Base-by-base conservation (phyloP, 2,329 filamentous ascomycete species). In the Paraconiothyrium brasiliense region DNA sequence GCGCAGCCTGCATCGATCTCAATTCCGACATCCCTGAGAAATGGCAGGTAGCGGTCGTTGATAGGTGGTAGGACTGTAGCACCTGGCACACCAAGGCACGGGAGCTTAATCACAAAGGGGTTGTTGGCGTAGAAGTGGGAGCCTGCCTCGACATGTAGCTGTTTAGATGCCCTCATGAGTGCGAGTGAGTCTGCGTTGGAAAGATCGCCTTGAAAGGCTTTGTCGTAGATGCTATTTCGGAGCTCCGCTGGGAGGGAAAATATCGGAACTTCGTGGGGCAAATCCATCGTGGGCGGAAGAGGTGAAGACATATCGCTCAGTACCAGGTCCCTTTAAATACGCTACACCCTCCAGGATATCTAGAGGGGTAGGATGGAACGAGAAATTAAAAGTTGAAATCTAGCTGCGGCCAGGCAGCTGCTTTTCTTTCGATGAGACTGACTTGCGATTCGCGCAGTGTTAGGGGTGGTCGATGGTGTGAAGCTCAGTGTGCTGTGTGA, bases 81-180 rank as follows among this genome's bases (percentile, higher is more conserved):
- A 11, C 32, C 55, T 16, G 52, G 34, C 4, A 57, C 59, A 4
- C 34, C 10, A 5, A 30, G 30, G 10, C 56, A 54, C 5, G 59
- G 54, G 13, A 52, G 14, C 9, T 61, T 44, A 51, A 69, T 22
- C 14, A 14, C 30, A 24, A 70, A 64, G 24, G 32, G 1, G 35
- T 63, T 67, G 13, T 68, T 48, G 27, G 70, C 58, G 61, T 72
- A 72, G 48, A 70, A 72, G 59, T 68, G 67, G 8, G 71, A 67
- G 1, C 67, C 57, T 9, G 65, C 62, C 57, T 74, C 71, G 3
- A 61, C 7, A 35, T 71, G 64, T 3, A 72, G 8, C 22, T 61
- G 56, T 34, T 60, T 62, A 20, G 65, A 72, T 49, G 67, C 61
- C 10, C 34, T 41, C 54, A 71, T 64, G 6, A 72, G 13, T 5